Conservation (phyloP, 148 eudicot species). For the Arbutus unedo region DNA sequence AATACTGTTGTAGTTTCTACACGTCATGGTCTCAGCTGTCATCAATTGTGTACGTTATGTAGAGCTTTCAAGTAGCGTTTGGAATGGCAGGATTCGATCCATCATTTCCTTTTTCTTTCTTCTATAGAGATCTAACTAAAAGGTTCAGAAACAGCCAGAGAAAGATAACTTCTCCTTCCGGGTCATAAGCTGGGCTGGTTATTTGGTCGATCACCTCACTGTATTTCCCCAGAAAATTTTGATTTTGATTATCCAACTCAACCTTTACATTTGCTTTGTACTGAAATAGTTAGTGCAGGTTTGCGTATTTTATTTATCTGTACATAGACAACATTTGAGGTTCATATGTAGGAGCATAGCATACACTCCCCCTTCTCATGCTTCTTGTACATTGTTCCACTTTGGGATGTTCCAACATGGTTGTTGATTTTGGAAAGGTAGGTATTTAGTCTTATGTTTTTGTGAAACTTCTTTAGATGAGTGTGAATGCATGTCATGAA, state of each 20-base stretch:
- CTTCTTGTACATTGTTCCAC: background rate
- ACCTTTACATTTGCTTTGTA: background rate
- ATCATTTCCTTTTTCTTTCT: too few species aligned
- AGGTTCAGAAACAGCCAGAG: too few species aligned
- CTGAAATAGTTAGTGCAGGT: background rate
- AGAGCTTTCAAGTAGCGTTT: too few species aligned
- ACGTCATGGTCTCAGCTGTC: background rate
- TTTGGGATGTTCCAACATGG: background rate
- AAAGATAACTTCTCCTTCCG: too few species aligned
- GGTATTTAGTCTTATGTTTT: background rate
- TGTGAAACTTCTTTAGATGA: background rate
- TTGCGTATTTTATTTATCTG: background rate
- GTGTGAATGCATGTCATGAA: background rate
- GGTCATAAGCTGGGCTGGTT: too few species aligned
- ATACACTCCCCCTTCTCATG: background rate
- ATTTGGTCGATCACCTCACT: too few species aligned
- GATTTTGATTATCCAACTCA: too few species aligned
- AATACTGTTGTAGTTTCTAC: background rate
- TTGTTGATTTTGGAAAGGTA: background rate
- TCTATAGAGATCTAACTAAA: too few species aligned
- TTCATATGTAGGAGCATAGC: too few species aligned
- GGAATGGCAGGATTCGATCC: too few species aligned
- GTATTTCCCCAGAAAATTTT: too few species aligned
- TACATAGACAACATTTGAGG: background rate
- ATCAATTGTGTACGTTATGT: background rate